Percentiles rank a stretch among this genome's conserved stretches.
Evolutionary conservation across 73 alveolate species (phyloP).

Genomic region (Paramecium sonneborni): DNA sequence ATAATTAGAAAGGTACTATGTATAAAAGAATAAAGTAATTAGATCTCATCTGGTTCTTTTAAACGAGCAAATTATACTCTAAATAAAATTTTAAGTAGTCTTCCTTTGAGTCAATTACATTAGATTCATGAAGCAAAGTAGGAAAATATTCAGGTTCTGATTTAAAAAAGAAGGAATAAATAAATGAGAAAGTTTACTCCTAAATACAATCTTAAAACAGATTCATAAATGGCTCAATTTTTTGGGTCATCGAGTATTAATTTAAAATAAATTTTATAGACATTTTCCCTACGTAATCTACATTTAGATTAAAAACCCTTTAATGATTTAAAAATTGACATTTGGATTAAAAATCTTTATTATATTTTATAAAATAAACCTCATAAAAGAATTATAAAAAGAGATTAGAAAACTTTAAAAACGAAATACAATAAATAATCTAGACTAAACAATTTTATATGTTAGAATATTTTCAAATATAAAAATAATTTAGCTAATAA

Average conservation of each 20-base stretch:
- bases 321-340: neutral
- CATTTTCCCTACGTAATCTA: neutral
- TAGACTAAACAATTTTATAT: neutral
- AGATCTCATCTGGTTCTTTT: slow-evolving; percentile 13
- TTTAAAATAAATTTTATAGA: neutral
- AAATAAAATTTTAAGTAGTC: neutral
- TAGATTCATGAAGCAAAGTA: neutral
- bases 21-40: neutral
- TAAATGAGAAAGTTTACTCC: neutral
- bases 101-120: neutral
- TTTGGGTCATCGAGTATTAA: neutral
- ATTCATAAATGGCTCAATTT: neutral
- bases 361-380: neutral
- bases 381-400: neutral
- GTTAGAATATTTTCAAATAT: neutral
- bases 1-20: neutral
- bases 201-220: neutral
- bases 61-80: neutral
- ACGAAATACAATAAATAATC: neutral
- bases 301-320: neutral
- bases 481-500: neutral
- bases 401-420: neutral
- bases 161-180: neutral
- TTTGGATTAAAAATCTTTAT: neutral
- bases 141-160: neutral